These are phyloP conservation scores for Ambispora gerdemannii DNA, from an alignment of 192 early-diverging fungal species.

Conservation along the genomic window DNA sequence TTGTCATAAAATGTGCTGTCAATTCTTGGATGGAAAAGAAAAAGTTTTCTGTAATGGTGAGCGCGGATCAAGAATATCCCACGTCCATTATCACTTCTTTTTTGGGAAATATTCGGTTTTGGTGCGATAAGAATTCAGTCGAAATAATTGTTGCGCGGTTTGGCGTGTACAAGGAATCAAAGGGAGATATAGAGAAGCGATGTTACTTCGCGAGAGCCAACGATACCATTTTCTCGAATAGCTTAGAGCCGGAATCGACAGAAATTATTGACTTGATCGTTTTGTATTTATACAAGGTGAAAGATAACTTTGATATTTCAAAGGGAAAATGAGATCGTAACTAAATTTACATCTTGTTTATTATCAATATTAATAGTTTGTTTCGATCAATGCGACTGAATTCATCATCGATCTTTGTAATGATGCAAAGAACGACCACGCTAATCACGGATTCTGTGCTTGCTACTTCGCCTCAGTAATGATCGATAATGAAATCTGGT, in stretches of 20 bases:
- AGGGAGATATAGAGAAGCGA: background rate
- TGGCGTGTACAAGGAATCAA: background rate
- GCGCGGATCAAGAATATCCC: background rate
- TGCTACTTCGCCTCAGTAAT: background rate
- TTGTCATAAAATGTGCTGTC: background rate
- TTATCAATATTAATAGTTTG: background rate
- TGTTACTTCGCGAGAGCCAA: background rate
- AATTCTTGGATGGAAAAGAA: background rate
- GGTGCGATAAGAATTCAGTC: background rate
- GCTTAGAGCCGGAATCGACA: background rate
- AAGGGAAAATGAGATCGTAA: background rate
- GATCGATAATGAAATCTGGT: background rate
- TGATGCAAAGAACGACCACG: background rate
- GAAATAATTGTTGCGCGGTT: background rate
- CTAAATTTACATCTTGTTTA: background rate
- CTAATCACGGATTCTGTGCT: background rate
- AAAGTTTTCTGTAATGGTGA: background rate
- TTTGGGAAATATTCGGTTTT: background rate
- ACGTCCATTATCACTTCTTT: background rate
- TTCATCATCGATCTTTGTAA: background rate
- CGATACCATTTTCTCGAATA: background rate
- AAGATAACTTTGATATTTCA: background rate
- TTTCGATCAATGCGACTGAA: background rate
- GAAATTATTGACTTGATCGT: background rate
- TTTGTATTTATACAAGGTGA: background rate